Conservation (phyloP, 1,139 yeast genomes). For the Kurtzmaniella quercitrusa region DNA sequence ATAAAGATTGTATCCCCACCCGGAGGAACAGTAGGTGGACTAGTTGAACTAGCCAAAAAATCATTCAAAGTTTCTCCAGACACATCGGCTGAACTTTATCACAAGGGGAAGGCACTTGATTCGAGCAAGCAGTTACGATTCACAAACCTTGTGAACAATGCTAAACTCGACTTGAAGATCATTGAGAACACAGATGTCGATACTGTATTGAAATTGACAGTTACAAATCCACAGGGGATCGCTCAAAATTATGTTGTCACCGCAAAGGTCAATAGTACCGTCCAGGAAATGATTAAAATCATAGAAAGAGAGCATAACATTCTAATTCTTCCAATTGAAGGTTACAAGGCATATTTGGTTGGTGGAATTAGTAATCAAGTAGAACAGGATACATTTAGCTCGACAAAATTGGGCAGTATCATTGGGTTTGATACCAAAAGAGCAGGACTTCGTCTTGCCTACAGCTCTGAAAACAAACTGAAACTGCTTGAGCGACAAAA, state of each 20-base stretch:
- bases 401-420: constrained; percentile 12
- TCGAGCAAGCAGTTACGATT: constrained; percentile 30
- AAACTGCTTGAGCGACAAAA: constrained; percentile 1
- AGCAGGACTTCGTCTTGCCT: constrained; percentile 20
- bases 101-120: constrained; percentile 31
- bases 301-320: constrained; percentile 9
- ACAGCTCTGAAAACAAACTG: constrained; percentile 7
- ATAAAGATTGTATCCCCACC: constrained; percentile 18
- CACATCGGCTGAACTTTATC: constrained; percentile 22
- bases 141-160: constrained; percentile 30
- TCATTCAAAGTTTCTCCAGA: constrained; percentile 22
- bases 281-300: constrained; percentile 11
- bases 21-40: constrained; percentile 26
- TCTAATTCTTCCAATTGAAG: constrained; percentile 5
- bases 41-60: constrained; percentile 21
- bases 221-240: constrained; percentile 13
- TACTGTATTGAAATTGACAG: constrained; percentile 23
- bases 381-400: constrained; percentile 9
- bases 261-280: constrained; percentile 9
- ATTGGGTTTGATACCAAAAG: constrained; percentile 15
- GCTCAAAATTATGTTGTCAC: constrained; percentile 9
- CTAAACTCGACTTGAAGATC: constrained; percentile 23
- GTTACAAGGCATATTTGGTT: constrained; percentile 8
- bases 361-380: constrained; percentile 9
- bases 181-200: constrained; percentile 13